Evolutionary conservation across 495 filamentous ascomycete species (phyloP), one percentile per base, ranked within the genome.

Genomic region (Penicillium parvum): DNA sequence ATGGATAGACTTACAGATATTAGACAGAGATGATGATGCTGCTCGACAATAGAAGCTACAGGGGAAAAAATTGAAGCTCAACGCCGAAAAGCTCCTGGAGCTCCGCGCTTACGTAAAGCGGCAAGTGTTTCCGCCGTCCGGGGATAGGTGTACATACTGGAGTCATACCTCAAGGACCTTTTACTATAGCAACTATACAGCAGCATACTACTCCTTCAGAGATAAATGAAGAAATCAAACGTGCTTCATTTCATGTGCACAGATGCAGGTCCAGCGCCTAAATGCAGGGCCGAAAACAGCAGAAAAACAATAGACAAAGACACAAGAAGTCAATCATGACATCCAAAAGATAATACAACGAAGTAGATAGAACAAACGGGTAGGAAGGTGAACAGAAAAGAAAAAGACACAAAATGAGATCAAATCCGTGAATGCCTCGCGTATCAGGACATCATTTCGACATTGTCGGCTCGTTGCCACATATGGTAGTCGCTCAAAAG

Each of bases 401-500:
- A 32, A 51, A 44, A 23, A 19, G 26, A 23, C 35, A 32, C 32
- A 52, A 37, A 45, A 41, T 35, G 20, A 41, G 29, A 26, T 18
- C 45, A 49, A 40, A 45, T 58, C 41, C 50, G 57, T 51, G 40
- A 60, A 51, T 56, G 58, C 53, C 58, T 55, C 54, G 55, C 51
- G 47, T 50, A 55, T 57, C 53, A 65, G 64, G 60, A 55, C 45
- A 51, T 67, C 66, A 52, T 69, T 62, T 63, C 64, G 47, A 61
- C 66, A 63, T 69, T 59, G 62, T 66, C 57, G 58, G 55, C 53
- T 67, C 55, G 48, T 66, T 58, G 63, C 61, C 62, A 61, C 63
- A 60, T 58, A 64, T 66, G 57, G 60, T 56, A 57, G 52, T 54
- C 59, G 61, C 55, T 60, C 43, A 63, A 57, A 62, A 60, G 49